Evolutionary conservation across 2,329 filamentous ascomycete species (phyloP).

Genomic region (Polytolypa hystricis): DNA sequence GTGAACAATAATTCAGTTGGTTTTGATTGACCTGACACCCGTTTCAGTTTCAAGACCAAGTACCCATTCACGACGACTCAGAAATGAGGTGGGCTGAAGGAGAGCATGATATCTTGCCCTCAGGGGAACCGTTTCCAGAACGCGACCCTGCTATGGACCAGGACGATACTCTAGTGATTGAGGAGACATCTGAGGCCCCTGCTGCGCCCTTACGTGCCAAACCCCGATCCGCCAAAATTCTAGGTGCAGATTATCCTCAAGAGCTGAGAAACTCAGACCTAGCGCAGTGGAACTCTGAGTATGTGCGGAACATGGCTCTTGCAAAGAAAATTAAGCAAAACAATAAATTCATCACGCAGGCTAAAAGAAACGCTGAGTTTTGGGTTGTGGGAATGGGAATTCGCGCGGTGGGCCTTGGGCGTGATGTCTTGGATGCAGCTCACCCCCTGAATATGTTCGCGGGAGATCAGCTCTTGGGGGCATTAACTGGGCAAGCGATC

Average conservation of each 20-base stretch:
- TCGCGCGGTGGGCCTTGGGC: slow-evolving; percentile 40
- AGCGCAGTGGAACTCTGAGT: slow-evolving; percentile 46
- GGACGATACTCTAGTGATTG: slow-evolving; percentile 10
- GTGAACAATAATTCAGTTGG: slow-evolving; percentile 6
- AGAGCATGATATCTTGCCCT: slow-evolving; percentile 10
- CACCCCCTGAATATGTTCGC: slow-evolving; percentile 50
- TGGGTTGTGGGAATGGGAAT: slow-evolving; percentile 50
- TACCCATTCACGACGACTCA: slow-evolving; percentile 23
- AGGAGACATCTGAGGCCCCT: slow-evolving; percentile 10
- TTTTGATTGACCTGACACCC: slow-evolving; percentile 4
- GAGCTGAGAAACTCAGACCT: slow-evolving; percentile 48
- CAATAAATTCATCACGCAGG: slow-evolving; percentile 32
- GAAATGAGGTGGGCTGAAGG: slow-evolving; percentile 8
- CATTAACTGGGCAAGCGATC: slow-evolving; percentile 30
- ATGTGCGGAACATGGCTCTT: slow-evolving; percentile 49
- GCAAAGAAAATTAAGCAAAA: slow-evolving; percentile 35
- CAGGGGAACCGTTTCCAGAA: slow-evolving; percentile 19
- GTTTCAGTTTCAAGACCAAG: slow-evolving; percentile 15
- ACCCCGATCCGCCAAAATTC: slow-evolving; percentile 25
- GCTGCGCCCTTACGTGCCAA: slow-evolving; percentile 18
- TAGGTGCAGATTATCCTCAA: slow-evolving; percentile 39
- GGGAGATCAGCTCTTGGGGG: slow-evolving; percentile 43
- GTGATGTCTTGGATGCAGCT: slow-evolving; percentile 29
- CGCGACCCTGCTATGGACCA: slow-evolving; percentile 9
- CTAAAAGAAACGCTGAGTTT: slow-evolving; percentile 52